Conservation (phyloP, 2,329 filamentous ascomycete species). For the Ambrosiella cleistominuta region DNA sequence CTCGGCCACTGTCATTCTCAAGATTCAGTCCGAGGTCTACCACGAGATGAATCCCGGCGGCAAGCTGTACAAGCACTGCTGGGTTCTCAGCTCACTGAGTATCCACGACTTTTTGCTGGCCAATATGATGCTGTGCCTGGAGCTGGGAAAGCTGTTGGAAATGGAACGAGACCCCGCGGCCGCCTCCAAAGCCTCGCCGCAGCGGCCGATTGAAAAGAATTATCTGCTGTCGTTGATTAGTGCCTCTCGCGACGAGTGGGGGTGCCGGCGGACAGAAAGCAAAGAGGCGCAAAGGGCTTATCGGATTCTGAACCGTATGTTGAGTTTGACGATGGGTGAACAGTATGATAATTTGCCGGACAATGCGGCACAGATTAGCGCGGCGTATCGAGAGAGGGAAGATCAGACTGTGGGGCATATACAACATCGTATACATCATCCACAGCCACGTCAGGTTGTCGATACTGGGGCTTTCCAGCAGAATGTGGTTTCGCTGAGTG, state of each 20-base stretch:
- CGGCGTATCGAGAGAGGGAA: background rate
- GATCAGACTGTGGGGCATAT: no score
- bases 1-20: constrained; percentile 26
- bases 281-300: constrained; percentile 18
- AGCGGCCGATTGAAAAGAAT: constrained; percentile 15
- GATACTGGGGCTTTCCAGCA: background rate
- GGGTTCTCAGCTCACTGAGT: constrained; percentile 26
- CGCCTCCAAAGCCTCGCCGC: background rate
- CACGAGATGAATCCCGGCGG: constrained; percentile 24
- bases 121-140: constrained; percentile 28
- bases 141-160: constrained; percentile 16
- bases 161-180: constrained; percentile 2
- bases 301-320: constrained; percentile 19
- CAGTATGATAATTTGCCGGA: constrained; percentile 17
- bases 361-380: background rate
- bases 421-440: no score
- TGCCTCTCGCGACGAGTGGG: constrained; percentile 18
- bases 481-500: background rate
- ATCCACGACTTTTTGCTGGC: constrained; percentile 30
- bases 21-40: constrained; percentile 26
- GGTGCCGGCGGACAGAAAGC: constrained; percentile 15
- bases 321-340: constrained; percentile 17
- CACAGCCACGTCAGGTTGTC: no score
- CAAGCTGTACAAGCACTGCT: constrained; percentile 23
- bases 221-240: constrained; percentile 17